A percentile compares a stretch with the other conserved stretches of the same genome.
Evolutionary conservation across 2,329 filamentous ascomycete genomes (phyloP).

Genomic region (Sporothrix pseudoabietina): DNA sequence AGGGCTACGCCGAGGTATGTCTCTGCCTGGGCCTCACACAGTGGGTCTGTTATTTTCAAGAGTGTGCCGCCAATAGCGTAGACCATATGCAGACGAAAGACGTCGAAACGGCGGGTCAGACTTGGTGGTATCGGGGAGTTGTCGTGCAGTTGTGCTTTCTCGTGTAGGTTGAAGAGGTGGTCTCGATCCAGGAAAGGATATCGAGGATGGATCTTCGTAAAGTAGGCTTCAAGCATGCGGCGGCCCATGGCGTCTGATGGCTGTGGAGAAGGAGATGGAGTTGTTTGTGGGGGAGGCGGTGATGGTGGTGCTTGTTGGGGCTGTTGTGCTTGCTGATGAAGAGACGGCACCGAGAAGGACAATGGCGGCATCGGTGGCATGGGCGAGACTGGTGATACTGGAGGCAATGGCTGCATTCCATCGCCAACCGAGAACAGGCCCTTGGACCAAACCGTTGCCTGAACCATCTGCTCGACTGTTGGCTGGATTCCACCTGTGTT

Average conservation of each 20-base stretch:
- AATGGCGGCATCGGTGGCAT: neutral
- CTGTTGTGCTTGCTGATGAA: neutral
- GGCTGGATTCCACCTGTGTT: neutral
- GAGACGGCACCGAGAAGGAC: neutral
- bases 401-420: neutral
- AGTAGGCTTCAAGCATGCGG: conserved; percentile 35
- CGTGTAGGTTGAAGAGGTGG: conserved; percentile 50
- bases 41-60: conserved; percentile 50
- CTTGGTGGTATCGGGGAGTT: conserved; percentile 32
- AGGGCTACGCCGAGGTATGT: conserved; percentile 54
- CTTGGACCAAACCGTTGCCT: conserved; percentile 51
- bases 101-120: conserved; percentile 44
- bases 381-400: neutral
- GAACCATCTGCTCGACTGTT: conserved; percentile 51
- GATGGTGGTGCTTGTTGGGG: neutral
- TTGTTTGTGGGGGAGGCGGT: neutral
- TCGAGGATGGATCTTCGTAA: conserved; percentile 43
- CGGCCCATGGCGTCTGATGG: conserved; percentile 18
- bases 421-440: conserved; percentile 39
- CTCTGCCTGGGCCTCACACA: conserved; percentile 37
- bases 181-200: conserved; percentile 54
- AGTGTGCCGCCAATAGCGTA: conserved; percentile 56
- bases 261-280: neutral
- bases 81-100: conserved; percentile 55
- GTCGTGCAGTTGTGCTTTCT: conserved; percentile 40